Conservation (phyloP, 495 filamentous ascomycete species). For the Penicillium simplicissimum region DNA sequence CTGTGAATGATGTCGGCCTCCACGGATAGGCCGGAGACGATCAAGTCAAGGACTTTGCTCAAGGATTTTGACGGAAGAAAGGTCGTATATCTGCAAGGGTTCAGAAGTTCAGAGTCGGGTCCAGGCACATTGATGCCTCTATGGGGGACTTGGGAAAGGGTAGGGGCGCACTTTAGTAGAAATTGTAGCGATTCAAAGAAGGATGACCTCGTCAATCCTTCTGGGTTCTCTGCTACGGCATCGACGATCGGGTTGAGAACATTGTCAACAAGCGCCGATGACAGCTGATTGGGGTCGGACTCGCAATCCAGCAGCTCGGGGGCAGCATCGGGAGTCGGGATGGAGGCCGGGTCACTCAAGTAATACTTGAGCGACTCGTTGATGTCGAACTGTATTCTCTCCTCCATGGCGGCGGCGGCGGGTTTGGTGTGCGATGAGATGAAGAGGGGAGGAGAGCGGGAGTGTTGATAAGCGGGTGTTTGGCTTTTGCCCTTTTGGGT, state of each 20-base stretch:
- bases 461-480: conserved; percentile 32
- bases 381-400: conserved; percentile 80
- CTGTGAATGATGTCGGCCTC: conserved; percentile 84
- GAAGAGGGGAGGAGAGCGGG: conserved; percentile 20
- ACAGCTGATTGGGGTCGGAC: conserved; percentile 82
- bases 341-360: conserved; percentile 80
- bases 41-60: conserved; percentile 90
- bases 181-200: conserved; percentile 93
- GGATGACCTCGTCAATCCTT: conserved; percentile 73
- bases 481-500: conserved; percentile 33
- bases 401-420: conserved; percentile 64
- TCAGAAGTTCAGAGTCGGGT: conserved; percentile 64
- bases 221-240: conserved; percentile 86
- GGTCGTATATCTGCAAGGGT: conserved; percentile 73
- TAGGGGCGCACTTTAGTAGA: conserved; percentile 89
- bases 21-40: conserved; percentile 90
- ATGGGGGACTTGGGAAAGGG: conserved; percentile 48
- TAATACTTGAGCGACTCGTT: conserved; percentile 95
- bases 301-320: conserved; percentile 85
- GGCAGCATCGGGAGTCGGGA: conserved; percentile 87
- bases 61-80: conserved; percentile 76
- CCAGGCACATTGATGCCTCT: conserved; percentile 42
- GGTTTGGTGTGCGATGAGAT: conserved; percentile 7
- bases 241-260: conserved; percentile 92
- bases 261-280: conserved; percentile 72